Evolutionary conservation across 2,329 filamentous ascomycete species (phyloP), one percentile per base, ranked within the genome.

Genomic region (Nannizzia gypsea): DNA sequence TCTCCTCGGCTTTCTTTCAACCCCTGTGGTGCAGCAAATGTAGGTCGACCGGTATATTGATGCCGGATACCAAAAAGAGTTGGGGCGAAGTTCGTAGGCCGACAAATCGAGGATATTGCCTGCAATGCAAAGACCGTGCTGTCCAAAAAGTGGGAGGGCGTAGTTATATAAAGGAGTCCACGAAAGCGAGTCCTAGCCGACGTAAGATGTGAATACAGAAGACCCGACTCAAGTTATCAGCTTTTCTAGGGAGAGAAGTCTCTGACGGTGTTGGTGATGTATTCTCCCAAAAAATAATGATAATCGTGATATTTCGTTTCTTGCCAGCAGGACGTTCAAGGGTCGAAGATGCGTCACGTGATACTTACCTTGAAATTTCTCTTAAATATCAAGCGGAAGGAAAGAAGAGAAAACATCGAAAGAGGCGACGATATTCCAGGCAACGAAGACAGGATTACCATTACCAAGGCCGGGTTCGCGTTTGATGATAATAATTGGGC

Each of bases 1-100:
- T 76, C 59, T 17, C 22, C 20, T 20, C 38, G n/a, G 31, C 15
- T n/a, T n/a, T 2, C 6, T 42, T 40, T n/a, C 20, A 56, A 40
- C 8, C 9, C 3, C 15, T 38, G 15, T 2, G 20, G 17, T 13
- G 17, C 15, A 6, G n/a, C 13, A 15, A 40, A 56, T 3, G 20
- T n/a, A 22, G 11, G 11, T n/a, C n/a, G 3, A n/a, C 22, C 3
- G 48, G 48, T 52, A 52, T 52, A 52, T 28, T 13, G 20, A 15
- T 13, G 44, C 31, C 24, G 15, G n/a, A 42, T 17, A 17, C 38
- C 31, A 11, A 11, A 36, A 34, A 13, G n/a, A n/a, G n/a, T n/a
- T n/a, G n/a, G n/a, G n/a, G n/a, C n/a, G n/a, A n/a, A n/a, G n/a
- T n/a, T n/a, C 31, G 31, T 36, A 36, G 31, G 31, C 31, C 3